Evolutionary conservation across 495 filamentous ascomycete species (phyloP), one percentile per base, ranked within the genome.

Genomic region (Rhizodiscina lignyota): DNA sequence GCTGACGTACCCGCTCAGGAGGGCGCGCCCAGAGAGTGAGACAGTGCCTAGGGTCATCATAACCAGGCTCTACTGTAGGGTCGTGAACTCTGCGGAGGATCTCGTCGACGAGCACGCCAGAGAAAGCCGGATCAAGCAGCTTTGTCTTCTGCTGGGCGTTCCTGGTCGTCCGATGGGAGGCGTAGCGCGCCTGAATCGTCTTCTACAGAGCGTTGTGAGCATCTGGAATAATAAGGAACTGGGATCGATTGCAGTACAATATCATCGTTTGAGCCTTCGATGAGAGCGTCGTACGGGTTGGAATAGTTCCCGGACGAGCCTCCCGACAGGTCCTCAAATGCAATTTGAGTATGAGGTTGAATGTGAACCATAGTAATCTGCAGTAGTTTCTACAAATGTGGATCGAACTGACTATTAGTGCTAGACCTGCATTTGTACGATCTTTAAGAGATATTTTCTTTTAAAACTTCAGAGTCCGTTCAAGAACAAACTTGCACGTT

Each of bases 21-120:
- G 87, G 87, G 4, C 86, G 68, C 18, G 79, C 83, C 81, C 83
- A 94, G 50, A 93, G 77, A 10, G 8, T 13, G 10, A 94, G 61
- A 48, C 84, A 92, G 45, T 93, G 60, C 26, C 86, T 66, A 12
- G 70, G 66, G 46, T 94, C 86, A 13, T 59, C 37, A 50, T 76
- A 83, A 2, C 62, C 64, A 21, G 79, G 70, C 41, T 83, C 67
- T 26, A 74, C 58, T 0, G 54, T 50, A 1, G 62, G 69, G 39
- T 70, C 62, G 38, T 64, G 61, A 20, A 94, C 53, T 35, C 76
- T 74, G 10, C 69, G 54, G 3, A 97, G 62, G 28, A 82, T 74
- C 1, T 73, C 72, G 45, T 97, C 89, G 29, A 84, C 63, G 16
- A 65, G 72, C 53, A 86, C 66, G 32, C 76, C 79, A 0, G 51